These are phyloP conservation scores for Pleurotus platypus DNA, from an alignment of 768 basidiomycete genomes.

Conservation along the genomic window DNA sequence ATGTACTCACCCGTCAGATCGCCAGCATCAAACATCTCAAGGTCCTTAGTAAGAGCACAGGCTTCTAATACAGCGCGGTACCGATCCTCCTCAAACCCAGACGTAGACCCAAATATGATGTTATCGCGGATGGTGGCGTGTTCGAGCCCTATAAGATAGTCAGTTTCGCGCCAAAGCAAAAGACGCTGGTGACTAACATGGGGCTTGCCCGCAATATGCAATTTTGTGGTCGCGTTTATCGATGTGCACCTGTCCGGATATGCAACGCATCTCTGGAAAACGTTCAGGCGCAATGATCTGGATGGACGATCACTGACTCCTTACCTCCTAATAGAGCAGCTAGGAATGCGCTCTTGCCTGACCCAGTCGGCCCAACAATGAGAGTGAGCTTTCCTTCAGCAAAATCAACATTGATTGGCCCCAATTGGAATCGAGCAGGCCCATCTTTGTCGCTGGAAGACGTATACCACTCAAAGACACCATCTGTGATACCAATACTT, in stretches of 20 bases:
- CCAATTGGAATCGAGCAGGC: constrained; percentile 47
- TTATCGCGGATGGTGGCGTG: constrained; percentile 82
- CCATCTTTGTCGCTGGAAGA: constrained; percentile 20
- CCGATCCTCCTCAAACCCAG: constrained; percentile 56
- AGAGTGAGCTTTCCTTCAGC: constrained; percentile 55
- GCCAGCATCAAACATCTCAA: constrained; percentile 69
- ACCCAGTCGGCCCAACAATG: constrained; percentile 63
- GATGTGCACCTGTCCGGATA: constrained; percentile 48
- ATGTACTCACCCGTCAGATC: constrained; percentile 61
- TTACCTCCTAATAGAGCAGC: constrained; percentile 65
- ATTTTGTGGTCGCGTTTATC: constrained; percentile 57
- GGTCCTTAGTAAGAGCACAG: constrained; percentile 70
- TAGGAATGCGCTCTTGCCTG: constrained; percentile 66
- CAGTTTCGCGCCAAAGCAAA: constrained; percentile 15
- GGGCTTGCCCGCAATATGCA: constrained; percentile 67
- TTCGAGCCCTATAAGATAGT: constrained; percentile 55
- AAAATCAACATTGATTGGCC: constrained; percentile 55
- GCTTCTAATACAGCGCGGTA: constrained; percentile 69
- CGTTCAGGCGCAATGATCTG: neutral
- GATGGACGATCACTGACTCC: constrained; percentile 9
- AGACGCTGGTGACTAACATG: constrained; percentile 38
- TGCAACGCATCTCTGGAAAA: constrained; percentile 53
- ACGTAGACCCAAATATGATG: constrained; percentile 66
- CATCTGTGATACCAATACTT: constrained; percentile 50
- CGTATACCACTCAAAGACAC: constrained; percentile 57